Evolutionary conservation across 1,139 yeast species (phyloP).

Genomic region (Kodamaea alishanica): DNA sequence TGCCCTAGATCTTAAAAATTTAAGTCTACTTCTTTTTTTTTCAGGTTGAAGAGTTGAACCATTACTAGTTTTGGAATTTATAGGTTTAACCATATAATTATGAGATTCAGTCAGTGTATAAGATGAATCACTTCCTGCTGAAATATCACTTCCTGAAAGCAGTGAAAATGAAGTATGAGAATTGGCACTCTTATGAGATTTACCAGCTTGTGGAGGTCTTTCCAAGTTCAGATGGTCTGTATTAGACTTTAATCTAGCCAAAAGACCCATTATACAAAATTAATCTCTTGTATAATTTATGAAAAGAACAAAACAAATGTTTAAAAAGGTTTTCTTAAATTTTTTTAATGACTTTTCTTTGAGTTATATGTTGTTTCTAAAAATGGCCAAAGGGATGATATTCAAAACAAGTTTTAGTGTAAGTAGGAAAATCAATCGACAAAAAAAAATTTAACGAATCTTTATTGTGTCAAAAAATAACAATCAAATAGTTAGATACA

Average conservation of each 20-base stretch:
- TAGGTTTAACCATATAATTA: slow-evolving; percentile 2
- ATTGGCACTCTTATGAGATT: slow-evolving; percentile 4
- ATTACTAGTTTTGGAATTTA: background rate
- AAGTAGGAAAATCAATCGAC: background rate
- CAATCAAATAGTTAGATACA: no score
- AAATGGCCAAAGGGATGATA: slow-evolving; percentile 10
- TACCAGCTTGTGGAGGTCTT: slow-evolving; percentile 10
- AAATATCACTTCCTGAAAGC: slow-evolving; percentile 32
- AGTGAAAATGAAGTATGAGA: slow-evolving; percentile 18
- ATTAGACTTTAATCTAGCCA: slow-evolving; percentile 18
- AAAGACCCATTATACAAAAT: slow-evolving; percentile 17
- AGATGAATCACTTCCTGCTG: slow-evolving; percentile 34
- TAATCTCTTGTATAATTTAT: background rate
- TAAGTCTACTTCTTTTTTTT: background rate
- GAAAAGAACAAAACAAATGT: background rate
- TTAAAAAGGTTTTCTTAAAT: background rate
- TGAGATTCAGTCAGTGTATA: slow-evolving; percentile 30
- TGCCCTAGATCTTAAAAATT: slow-evolving; percentile 2
- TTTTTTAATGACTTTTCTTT: slow-evolving; percentile 1
- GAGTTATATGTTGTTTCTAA: slow-evolving; percentile 6
- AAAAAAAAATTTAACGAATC: background rate
- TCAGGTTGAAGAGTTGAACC: slow-evolving; percentile 2
- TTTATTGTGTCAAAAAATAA: background rate
- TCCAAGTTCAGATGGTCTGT: slow-evolving; percentile 6
- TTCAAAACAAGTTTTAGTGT: background rate